Evolutionary conservation across 305 asterid species (phyloP).

Genomic region (Striga hermonthica): DNA sequence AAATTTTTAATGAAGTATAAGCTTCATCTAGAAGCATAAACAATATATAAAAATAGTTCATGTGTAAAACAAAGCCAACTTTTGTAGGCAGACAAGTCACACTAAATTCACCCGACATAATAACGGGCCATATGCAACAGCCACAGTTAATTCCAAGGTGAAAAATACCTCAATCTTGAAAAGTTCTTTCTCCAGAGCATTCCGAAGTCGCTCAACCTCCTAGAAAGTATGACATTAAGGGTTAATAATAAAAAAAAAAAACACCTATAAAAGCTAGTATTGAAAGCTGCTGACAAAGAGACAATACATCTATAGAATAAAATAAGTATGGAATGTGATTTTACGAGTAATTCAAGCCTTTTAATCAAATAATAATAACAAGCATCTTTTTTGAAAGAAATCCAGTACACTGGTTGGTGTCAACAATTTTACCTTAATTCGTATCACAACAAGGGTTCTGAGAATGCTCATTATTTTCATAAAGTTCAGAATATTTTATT

Average conservation of each 20-base stretch:
- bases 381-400: background rate
- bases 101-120: slow-evolving; percentile 1
- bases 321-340: background rate
- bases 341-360: slow-evolving; percentile 19
- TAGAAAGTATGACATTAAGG: slow-evolving; percentile 26
- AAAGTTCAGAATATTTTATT: background rate
- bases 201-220: slow-evolving; percentile 58
- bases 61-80: slow-evolving; percentile 1
- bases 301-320: slow-evolving; percentile 12
- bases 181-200: slow-evolving; percentile 48
- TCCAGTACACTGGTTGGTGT: background rate
- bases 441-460: slow-evolving; percentile 11
- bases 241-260: too few relatives aligned
- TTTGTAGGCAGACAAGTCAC: slow-evolving; percentile 6
- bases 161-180: slow-evolving; percentile 51
- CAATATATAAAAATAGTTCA: slow-evolving; percentile 19
- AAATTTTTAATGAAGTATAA: background rate
- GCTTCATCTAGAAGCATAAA: slow-evolving; percentile 15
- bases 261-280: background rate
- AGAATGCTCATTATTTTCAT: background rate
- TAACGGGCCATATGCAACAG: slow-evolving; percentile 19
- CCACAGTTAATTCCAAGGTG: slow-evolving; percentile 7
- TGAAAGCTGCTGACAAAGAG: slow-evolving; percentile 1
- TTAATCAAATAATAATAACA: background rate
- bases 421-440: background rate